Evolutionary conservation across 2,329 filamentous ascomycete species (phyloP).

Genomic region (Hymenoscyphus scutula): DNA sequence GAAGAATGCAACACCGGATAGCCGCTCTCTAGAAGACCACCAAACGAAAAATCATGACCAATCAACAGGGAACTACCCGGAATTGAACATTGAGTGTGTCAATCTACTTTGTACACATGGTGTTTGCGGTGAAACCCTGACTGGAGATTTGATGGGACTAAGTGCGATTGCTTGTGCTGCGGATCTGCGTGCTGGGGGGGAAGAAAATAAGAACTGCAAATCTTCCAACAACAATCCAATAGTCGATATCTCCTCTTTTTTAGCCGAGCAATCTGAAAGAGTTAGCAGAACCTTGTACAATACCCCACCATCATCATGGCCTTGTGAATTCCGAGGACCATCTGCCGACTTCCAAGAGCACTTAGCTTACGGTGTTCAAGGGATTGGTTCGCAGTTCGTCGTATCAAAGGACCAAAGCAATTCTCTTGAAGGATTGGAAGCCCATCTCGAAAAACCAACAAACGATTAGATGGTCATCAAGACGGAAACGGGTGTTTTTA

Average conservation of each 20-base stretch:
- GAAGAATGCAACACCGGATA: constrained; percentile 65
- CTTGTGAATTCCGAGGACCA: not conserved
- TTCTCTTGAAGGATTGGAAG: not conserved
- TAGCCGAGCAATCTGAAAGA: not conserved
- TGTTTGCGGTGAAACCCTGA: constrained; percentile 70
- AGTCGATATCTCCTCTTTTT: not conserved
- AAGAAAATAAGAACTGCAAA: not conserved
- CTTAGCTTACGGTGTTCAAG: not conserved
- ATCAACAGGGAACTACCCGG: constrained; percentile 65
- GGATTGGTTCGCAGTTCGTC: not conserved
- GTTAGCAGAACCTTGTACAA: too few species aligned
- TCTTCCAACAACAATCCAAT: not conserved
- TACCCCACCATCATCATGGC: not conserved
- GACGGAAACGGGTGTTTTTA: not conserved
- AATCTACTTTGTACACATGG: constrained; percentile 62
- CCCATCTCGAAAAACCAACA: too few species aligned
- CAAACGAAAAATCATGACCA: constrained; percentile 47
- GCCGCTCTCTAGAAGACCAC: constrained; percentile 69
- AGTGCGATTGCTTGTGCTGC: too few species aligned
- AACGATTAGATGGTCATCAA: not conserved
- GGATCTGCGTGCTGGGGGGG: too few species aligned
- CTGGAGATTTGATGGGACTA: too few species aligned
- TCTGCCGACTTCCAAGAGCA: not conserved
- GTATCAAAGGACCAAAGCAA: not conserved
- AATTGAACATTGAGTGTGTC: too few species aligned